phyloP scores from a whole-genome alignment of 495 filamentous ascomycete genomes.

The Neurospora sp. region DNA sequence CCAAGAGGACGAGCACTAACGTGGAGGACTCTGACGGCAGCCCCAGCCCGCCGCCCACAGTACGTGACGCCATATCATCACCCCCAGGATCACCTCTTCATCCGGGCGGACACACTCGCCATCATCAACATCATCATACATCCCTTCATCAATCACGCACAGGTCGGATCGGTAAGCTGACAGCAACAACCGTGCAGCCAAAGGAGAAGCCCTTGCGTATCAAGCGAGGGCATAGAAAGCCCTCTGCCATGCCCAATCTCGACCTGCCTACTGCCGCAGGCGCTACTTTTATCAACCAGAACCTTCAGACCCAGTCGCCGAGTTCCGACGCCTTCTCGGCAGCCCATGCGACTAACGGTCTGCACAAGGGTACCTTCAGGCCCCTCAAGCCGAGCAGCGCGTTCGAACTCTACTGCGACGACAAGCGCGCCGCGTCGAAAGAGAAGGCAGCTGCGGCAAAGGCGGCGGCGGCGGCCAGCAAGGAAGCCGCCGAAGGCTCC shows the following conservation, averaged over 20 bases:
- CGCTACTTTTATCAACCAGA: slow-evolving; percentile 35
- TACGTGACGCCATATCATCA: slow-evolving; percentile 34
- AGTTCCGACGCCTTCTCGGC: slow-evolving; percentile 36
- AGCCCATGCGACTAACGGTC: slow-evolving; percentile 21
- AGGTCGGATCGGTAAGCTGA: slow-evolving; percentile 12
- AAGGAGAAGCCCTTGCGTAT: slow-evolving; percentile 83
- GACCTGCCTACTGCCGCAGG: slow-evolving; percentile 11
- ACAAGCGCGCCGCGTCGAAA: slow-evolving; percentile 28
- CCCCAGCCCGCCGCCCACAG: slow-evolving; percentile 60
- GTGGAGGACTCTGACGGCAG: slow-evolving; percentile 65
- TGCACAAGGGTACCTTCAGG: slow-evolving; percentile 25
- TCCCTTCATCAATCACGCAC: slow-evolving; percentile 5
- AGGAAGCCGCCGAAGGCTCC: slow-evolving; percentile 50
- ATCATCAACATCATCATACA: slow-evolving; percentile 4
- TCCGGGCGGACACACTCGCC: slow-evolving; percentile 1
- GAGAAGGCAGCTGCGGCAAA: slow-evolving; percentile 22
- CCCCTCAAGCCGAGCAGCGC: slow-evolving; percentile 35
- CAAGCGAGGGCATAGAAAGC: slow-evolving; percentile 63
- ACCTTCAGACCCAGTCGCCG: slow-evolving; percentile 30
- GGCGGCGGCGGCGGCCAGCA: slow-evolving; percentile 40
- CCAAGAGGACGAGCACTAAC: slow-evolving; percentile 74
- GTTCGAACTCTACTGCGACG: slow-evolving; percentile 43
- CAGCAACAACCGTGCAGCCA: slow-evolving; percentile 43
- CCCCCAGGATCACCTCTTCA: slow-evolving; percentile 1
- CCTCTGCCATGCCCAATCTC: slow-evolving; percentile 28